Evolutionary conservation across 2,329 filamentous ascomycete species (phyloP).

Genomic region (Cercospora canescens): DNA sequence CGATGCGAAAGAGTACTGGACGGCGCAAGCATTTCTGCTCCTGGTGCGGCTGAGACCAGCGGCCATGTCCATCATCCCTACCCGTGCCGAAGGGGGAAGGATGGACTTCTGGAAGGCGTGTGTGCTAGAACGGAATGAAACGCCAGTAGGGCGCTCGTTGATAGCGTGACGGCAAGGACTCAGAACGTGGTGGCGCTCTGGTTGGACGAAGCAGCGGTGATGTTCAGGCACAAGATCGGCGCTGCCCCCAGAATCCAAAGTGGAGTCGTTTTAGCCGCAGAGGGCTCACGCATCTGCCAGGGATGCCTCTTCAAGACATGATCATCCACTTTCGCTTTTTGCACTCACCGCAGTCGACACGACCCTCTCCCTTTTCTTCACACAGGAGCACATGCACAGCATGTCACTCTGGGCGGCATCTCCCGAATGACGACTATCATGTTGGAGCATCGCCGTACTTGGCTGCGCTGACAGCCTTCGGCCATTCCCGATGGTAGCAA

Average conservation of each 20-base stretch:
- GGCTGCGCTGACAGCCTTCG: background rate
- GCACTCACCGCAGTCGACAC: background rate
- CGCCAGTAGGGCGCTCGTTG: background rate
- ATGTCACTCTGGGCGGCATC: background rate
- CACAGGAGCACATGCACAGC: background rate
- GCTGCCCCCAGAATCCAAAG: background rate
- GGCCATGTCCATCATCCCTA: background rate
- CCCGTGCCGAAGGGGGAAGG: background rate
- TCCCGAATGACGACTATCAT: background rate
- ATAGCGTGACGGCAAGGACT: background rate
- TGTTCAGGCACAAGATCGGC: background rate
- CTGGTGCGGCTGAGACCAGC: background rate
- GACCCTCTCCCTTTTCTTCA: background rate
- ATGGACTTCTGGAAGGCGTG: background rate
- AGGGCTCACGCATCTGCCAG: background rate
- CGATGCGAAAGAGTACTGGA: background rate
- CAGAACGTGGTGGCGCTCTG: background rate
- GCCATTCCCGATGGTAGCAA: background rate
- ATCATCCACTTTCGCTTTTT: background rate
- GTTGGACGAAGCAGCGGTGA: background rate
- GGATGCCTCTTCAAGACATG: constrained; percentile 1
- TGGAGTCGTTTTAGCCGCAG: background rate
- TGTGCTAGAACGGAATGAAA: background rate
- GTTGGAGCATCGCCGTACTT: background rate
- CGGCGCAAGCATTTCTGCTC: background rate